Base-by-base conservation (phyloP, 2,329 filamentous ascomycete species). In the Hypoxylon sp. region DNA sequence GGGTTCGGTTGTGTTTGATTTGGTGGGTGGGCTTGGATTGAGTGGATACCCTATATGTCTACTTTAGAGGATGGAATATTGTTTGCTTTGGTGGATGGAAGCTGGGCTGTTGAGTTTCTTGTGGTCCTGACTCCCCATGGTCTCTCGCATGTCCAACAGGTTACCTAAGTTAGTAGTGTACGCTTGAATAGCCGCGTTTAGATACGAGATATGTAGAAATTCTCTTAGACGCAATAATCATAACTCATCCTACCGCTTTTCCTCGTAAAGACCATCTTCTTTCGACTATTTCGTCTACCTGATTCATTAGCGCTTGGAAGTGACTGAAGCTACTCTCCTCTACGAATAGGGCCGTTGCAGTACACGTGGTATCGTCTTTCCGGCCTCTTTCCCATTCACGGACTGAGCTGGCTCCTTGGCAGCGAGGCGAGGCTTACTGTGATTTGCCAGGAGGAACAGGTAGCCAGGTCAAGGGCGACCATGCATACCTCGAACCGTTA, bases 311-410 rank as follows among this genome's bases (percentile, higher is more conserved):
- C 20, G 11, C 36, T 40, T 40, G 16, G 16, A 40, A 40, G 8
- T 4, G 8, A 7, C 5, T 11, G 20, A 11, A 40, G 6, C 20
- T 40, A 18, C 30, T 33, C 11, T 12, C 30, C 9, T 20, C 2
- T 18, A 40, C 16, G 16, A 9, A 12, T 18, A 14, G 24, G 1
- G 6, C 7, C 6, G 7, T 4, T 51, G 16, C 28, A 22, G 20
- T 52, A 28, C 33, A 54, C 40, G 38, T 45, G 26, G 33, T 33
- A 24, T 54, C 11, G 22, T 33, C 12, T 33, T 32, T 4, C 18
- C 51, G 16, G 28, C 26, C 5, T 45, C 26, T 54, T 40, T 62
- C 16, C 32, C 40, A 52, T 52, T 40, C 20, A 30, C 30, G 28
- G 18, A 24, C 33, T 54, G 6, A 40, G 16, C 36, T 40, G 36